Conservation (phyloP, 179 eudicot species). For the Beta lomatogona region DNA sequence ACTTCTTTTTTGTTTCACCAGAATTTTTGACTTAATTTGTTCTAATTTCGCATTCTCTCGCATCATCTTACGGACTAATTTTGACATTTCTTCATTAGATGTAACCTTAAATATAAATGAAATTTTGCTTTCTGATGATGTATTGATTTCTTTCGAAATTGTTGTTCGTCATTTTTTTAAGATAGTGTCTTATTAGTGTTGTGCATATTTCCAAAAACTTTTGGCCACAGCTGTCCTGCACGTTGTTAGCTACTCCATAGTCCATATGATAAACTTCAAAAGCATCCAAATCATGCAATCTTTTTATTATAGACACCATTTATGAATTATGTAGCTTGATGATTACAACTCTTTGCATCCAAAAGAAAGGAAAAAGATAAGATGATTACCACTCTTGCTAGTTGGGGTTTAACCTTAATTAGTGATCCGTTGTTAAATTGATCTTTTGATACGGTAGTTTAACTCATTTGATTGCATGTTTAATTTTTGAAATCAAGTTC, state of each 20-base stretch:
- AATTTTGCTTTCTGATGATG: background rate
- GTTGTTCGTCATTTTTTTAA: background rate
- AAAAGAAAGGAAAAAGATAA: too few species aligned
- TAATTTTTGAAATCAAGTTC: too few species aligned
- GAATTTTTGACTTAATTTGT: background rate
- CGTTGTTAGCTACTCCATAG: background rate
- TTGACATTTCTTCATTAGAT: slow-evolving; percentile 1
- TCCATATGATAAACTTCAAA: background rate
- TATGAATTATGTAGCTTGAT: slow-evolving; percentile 2
- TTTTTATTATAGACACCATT: background rate
- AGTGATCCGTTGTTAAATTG: background rate
- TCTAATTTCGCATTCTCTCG: background rate
- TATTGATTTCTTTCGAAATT: background rate
- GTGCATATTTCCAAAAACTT: background rate
- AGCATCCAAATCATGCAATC: slow-evolving; percentile 12
- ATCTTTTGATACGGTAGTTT: slow-evolving; percentile 3
- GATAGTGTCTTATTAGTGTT: background rate
- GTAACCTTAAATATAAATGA: background rate
- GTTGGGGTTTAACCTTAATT: background rate
- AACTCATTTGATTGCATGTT: too few species aligned
- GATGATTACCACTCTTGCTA: slow-evolving; percentile 1
- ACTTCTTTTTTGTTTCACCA: slow-evolving; percentile 5
- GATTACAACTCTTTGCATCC: background rate
- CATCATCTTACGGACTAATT: slow-evolving; percentile 7
- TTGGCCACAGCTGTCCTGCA: slow-evolving; percentile 20